phyloP scores from a whole-genome alignment of 805 yeast species.

The Barnettozyma populi region DNA sequence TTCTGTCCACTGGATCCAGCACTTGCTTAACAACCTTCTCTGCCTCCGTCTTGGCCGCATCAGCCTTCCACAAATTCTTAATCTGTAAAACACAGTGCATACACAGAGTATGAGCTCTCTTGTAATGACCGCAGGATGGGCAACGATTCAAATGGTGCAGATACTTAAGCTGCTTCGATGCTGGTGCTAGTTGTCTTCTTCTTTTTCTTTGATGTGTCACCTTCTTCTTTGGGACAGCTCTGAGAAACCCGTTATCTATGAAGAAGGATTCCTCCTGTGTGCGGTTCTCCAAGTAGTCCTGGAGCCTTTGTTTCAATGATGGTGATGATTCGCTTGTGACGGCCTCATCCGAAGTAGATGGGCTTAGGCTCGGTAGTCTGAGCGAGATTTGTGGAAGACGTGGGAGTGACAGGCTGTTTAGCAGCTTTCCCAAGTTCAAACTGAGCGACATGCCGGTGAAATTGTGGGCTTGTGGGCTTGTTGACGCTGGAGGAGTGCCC shows the following conservation, averaged over 20 bases:
- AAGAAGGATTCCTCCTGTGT: constrained; percentile 32
- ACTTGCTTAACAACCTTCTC: constrained; percentile 26
- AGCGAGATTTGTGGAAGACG: constrained; percentile 23
- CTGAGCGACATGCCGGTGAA: constrained; percentile 17
- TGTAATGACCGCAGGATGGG: constrained; percentile 92
- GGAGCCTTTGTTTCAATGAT: constrained; percentile 33
- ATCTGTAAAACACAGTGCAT: constrained; percentile 89
- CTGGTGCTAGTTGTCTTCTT: constrained; percentile 76
- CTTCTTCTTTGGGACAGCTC: constrained; percentile 94
- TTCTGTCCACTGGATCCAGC: constrained; percentile 53
- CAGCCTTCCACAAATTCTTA: constrained; percentile 61
- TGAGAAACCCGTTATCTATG: constrained; percentile 64
- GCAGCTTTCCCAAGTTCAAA: constrained; percentile 17
- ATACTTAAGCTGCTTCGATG: constrained; percentile 72
- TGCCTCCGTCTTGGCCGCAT: constrained; percentile 26
- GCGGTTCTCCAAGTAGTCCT: constrained; percentile 25
- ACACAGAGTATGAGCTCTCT: constrained; percentile 86
- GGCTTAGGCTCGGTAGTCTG: constrained; percentile 19
- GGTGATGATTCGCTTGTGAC: constrained; percentile 7
- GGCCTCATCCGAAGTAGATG: constrained; percentile 8
- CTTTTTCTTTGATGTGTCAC: constrained; percentile 83
- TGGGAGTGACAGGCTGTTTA: constrained; percentile 16
- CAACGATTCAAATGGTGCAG: constrained; percentile 79
- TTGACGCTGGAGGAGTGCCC: background rate
- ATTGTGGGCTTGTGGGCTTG: background rate